Base-by-base conservation (phyloP, 306 rosid genomes). In the Cicer cuneatum region DNA sequence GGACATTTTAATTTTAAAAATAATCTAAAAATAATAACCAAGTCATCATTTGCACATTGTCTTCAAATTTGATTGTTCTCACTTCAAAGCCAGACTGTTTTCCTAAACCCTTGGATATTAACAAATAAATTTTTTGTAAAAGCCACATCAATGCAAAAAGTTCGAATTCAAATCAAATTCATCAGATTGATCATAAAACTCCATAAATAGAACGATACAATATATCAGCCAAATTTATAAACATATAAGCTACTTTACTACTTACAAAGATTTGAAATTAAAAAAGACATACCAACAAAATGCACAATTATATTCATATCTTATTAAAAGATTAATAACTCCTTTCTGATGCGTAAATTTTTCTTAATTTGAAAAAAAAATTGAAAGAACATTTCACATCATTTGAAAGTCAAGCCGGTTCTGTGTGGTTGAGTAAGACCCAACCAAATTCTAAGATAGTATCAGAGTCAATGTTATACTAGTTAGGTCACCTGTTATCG, bases 51-150 rank as follows among this genome's bases (percentile, higher is more conserved):
- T 18, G 53, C 13, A 16, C 0, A 41, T 49, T 70, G 38, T 71
- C 45, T 53, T 47, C 62, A 47, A 72, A 63, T 42, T 59, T 43
- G 33, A 72, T 53, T 56, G 13, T 54, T 66, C 38, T 42, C 67
- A 5, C 19, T 33, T 10, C 10, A 58, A 54, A 61, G 71, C 24
- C 45, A 42, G 61, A 64, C 56, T 71, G 41, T 35, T 63, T 53
- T 53, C 61, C 38, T 63, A 8, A 77, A 69, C 38, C 21, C 24
- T 41, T 3, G 29, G 37, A 15, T 16, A 53, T 53, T 53, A 53
- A 10, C 7, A 8, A 53, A 18, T 16, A 53, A 18, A 53, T 1
- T 3, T 13, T 29, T 3, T 77, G 52, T 16, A 56, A 76, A 35
- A 35, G 39, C 60, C 67, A 57, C 51, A 29, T 29, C 16, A 62